Conservation (phyloP, 2,329 filamentous ascomycete species). For the Helotiales sp. region DNA sequence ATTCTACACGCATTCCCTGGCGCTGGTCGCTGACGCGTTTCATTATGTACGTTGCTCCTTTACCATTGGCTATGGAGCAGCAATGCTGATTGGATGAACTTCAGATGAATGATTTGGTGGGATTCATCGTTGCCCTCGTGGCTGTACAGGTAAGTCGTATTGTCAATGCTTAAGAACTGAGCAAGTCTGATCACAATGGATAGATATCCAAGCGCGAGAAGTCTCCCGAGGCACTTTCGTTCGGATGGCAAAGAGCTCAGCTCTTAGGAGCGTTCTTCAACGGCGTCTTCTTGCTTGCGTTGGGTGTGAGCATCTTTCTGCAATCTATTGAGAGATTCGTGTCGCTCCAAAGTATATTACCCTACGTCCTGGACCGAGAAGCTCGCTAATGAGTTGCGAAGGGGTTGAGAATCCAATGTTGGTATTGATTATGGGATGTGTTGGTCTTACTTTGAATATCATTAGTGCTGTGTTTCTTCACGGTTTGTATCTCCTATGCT, state of each 20-base stretch:
- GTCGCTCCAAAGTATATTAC: constrained; percentile 49
- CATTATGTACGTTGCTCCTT: constrained; percentile 60
- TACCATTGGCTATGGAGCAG: background rate
- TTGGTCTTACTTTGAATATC: constrained; percentile 67
- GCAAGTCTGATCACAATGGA: constrained; percentile 1
- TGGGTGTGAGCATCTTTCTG: constrained; percentile 71
- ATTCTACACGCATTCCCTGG: constrained; percentile 70
- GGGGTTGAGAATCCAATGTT: constrained; percentile 64
- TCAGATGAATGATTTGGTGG: constrained; percentile 69
- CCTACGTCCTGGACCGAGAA: background rate
- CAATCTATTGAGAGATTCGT: constrained; percentile 74
- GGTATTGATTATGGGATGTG: constrained; percentile 67
- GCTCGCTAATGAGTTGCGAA: constrained; percentile 33
- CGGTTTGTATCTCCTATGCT: constrained; percentile 41
- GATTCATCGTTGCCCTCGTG: constrained; percentile 65
- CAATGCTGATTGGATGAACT: background rate
- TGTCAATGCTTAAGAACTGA: background rate
- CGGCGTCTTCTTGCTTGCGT: constrained; percentile 69
- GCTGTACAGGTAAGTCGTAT: constrained; percentile 56
- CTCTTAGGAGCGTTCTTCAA: constrained; percentile 80
- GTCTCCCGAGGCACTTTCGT: constrained; percentile 61
- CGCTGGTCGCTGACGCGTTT: constrained; percentile 75
- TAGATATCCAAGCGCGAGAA: constrained; percentile 58
- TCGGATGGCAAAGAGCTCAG: constrained; percentile 76
- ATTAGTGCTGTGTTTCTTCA: constrained; percentile 67